Percentiles rank a stretch among this genome's conserved stretches.
These are phyloP conservation scores for Striga hermonthica DNA, from an alignment of 305 asterid species.

Conservation along the genomic window DNA sequence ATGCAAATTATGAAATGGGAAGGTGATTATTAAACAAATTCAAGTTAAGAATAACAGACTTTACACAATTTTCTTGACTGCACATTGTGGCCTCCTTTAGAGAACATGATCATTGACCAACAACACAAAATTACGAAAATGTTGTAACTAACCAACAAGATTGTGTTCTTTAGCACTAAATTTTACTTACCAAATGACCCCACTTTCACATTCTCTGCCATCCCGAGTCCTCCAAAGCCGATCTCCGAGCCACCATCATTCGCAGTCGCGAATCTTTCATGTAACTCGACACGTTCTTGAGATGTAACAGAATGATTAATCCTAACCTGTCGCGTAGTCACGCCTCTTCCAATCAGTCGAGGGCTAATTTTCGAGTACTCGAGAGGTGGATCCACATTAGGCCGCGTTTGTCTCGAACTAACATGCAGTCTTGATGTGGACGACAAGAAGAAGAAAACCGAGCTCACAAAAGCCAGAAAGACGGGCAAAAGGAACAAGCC, in stretches of 20 bases:
- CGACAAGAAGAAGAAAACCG: conserved; percentile 35
- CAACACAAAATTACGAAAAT: too few relatives aligned
- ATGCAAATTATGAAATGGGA: not conserved
- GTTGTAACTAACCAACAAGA: not conserved
- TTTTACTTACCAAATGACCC: conserved; percentile 29
- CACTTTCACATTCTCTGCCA: not conserved
- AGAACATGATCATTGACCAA: not conserved
- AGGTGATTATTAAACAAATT: too few relatives aligned
- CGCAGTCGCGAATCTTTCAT: not conserved
- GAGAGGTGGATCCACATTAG: conserved; percentile 22
- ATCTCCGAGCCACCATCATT: too few relatives aligned
- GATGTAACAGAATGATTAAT: conserved; percentile 1
- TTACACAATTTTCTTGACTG: too few relatives aligned
- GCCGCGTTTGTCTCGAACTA: conserved; percentile 28
- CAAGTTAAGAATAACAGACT: too few relatives aligned
- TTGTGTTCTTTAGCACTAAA: not conserved
- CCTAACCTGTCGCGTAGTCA: not conserved
- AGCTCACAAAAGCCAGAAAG: conserved; percentile 38
- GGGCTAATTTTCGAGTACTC: conserved; percentile 22
- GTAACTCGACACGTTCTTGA: not conserved
- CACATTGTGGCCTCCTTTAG: too few relatives aligned
- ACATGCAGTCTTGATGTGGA: conserved; percentile 32
- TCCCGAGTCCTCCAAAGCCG: not conserved
- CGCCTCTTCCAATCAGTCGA: not conserved
- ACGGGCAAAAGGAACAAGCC: conserved; percentile 34